Evolutionary conservation across 164 flowering plant genomes (phyloP), one percentile per base, ranked within the genome.

Genomic region (Magnolia kwangsiensis): DNA sequence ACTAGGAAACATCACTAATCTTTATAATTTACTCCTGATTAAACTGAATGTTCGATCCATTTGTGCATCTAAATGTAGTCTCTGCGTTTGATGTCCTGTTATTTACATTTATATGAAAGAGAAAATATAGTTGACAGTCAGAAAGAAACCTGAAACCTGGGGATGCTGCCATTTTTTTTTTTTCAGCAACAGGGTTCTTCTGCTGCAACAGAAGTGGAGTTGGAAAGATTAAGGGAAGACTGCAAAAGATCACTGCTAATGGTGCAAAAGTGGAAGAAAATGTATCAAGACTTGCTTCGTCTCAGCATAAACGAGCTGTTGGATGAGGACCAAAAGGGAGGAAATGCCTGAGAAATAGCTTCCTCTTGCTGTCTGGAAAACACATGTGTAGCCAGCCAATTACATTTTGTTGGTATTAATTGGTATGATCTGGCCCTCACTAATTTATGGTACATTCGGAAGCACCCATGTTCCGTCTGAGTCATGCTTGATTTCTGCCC

Each of bases 111-210:
- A 14, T 51, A 51, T 51, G 58, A 14, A 14, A 51, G 6, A 11
- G 13, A 55, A 55, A 55, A 55, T 24, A 1, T 27, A 4, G 51
- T 61, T 73, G 16, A 29, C 29, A 24, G 58, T 72, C 21, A 8
- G 6, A 7, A 24, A 29, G 24, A 63, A 73, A 63, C 66, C 67
- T 72, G 45, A 58, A 21, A 74, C 45, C 50, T 37, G 4, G 50
- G 18, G 18, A 10, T 59, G 6, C 27, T 61, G 24, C 63, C 8
- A 50, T 51, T 16, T 55, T 55, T 55, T 55, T 77, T 58, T 24
- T 61, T 87, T 63, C 91, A 89, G 96, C 88, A 85, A 85, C 85
- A 89, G 81, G 89, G 90, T 71, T 90, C 94, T 77, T 55, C 88
- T 73, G 90, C 91, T 67, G 89, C 96, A 63, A 50, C 86, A 55